These are phyloP conservation scores for Starmerella floris DNA, from an alignment of 805 yeast genomes.

Conservation along the genomic window DNA sequence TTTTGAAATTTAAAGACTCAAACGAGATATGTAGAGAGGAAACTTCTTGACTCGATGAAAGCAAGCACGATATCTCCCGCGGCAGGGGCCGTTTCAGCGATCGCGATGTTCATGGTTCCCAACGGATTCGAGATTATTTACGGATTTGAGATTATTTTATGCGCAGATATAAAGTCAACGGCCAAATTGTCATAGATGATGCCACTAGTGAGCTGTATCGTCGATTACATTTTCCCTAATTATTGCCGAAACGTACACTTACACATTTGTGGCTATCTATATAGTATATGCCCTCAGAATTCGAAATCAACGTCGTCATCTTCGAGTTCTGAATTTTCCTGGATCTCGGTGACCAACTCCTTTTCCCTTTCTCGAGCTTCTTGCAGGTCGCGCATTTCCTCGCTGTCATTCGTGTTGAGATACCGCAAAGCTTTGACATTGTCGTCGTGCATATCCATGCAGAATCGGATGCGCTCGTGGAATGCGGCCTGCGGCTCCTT, in stretches of 20 bases:
- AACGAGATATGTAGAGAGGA: neutral
- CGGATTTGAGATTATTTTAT: too few relatives aligned
- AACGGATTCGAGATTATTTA: too few relatives aligned
- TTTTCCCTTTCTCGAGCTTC: constrained; percentile 47
- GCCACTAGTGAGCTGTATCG: too few relatives aligned
- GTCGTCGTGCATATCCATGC: constrained; percentile 80
- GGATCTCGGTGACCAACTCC: constrained; percentile 34
- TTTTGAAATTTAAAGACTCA: neutral
- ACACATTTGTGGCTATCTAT: too few relatives aligned
- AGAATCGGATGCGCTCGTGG: constrained; percentile 87
- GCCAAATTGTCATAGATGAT: too few relatives aligned
- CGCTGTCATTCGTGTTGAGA: constrained; percentile 44
- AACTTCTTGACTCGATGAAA: too few relatives aligned
- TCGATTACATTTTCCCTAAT: too few relatives aligned
- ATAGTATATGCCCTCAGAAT: constrained; percentile 5
- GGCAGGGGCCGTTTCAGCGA: too few relatives aligned
- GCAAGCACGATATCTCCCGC: too few relatives aligned
- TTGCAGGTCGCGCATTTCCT: constrained; percentile 38
- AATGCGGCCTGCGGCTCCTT: constrained; percentile 73
- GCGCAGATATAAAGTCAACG: too few relatives aligned
- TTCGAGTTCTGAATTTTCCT: constrained; percentile 33
- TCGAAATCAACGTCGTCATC: constrained; percentile 32
- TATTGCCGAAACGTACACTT: too few relatives aligned
- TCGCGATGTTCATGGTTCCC: too few relatives aligned
- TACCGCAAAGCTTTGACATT: constrained; percentile 91